Conservation (phyloP, 371 early-diverging fungal genomes). For the Mortierella sp. region DNA sequence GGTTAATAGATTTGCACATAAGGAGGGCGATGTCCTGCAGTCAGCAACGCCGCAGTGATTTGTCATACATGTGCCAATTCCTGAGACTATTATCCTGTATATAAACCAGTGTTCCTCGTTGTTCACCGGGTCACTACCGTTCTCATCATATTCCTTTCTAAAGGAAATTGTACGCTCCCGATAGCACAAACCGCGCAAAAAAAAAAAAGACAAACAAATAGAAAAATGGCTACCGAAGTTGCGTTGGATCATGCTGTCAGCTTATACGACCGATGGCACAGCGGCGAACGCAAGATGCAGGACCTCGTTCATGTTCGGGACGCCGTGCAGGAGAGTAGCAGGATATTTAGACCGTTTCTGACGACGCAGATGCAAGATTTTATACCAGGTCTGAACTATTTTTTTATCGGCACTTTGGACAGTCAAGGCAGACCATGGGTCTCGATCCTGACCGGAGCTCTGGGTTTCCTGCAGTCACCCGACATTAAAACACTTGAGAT, state of each 20-base stretch:
- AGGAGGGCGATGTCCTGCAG: too few species aligned
- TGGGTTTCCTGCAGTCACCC: constrained; percentile 32
- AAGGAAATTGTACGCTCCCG: not conserved
- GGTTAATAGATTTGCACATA: too few species aligned
- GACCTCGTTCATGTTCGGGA: constrained; percentile 39
- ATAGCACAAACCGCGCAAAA: too few species aligned
- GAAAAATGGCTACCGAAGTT: not conserved
- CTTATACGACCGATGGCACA: constrained; percentile 41
- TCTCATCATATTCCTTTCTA: too few species aligned
- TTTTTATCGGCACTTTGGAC: constrained; percentile 44
- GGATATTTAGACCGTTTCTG: constrained; percentile 27
- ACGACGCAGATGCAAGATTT: constrained; percentile 41
- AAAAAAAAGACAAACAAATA: too few species aligned
- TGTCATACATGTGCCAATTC: too few species aligned
- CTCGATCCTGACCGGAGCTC: constrained; percentile 29
- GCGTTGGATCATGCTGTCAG: not conserved
- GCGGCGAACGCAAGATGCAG: constrained; percentile 39
- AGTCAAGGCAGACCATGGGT: constrained; percentile 43
- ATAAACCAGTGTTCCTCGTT: too few species aligned
- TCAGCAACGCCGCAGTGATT: too few species aligned
- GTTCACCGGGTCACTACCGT: too few species aligned
- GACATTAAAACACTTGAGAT: constrained; percentile 28
- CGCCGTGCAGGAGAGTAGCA: constrained; percentile 20
- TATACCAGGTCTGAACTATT: constrained; percentile 31
- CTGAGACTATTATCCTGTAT: too few species aligned